Conservation (phyloP, 441 rosid genomes). For the Populus tomentosa region DNA sequence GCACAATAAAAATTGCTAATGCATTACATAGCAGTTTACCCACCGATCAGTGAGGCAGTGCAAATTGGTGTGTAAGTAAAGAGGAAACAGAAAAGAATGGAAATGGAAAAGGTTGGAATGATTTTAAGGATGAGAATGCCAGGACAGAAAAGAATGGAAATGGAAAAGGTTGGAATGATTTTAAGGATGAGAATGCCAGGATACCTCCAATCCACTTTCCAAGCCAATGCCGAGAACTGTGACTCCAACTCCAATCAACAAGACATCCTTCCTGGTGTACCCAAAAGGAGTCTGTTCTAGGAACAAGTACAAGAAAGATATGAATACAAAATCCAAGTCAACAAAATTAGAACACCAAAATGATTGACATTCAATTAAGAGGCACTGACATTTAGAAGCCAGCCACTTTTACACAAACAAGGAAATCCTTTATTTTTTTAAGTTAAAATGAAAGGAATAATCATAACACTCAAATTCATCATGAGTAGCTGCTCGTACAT, state of each 20-base stretch:
- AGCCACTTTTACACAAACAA: not conserved
- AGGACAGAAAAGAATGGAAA: not conserved
- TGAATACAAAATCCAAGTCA: not conserved
- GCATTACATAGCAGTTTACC: not conserved
- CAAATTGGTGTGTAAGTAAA: not conserved
- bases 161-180: not conserved
- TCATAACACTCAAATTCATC: not conserved
- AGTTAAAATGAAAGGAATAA: not conserved
- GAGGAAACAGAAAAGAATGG: not conserved
- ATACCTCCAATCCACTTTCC: slow-evolving; percentile 90
- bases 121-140: not conserved
- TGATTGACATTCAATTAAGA: not conserved
- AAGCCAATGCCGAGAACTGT: slow-evolving; percentile 65
- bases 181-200: not conserved
- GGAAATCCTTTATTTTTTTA: not conserved
- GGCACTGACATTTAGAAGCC: not conserved
- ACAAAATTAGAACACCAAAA: slow-evolving; percentile 7
- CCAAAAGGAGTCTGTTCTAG: slow-evolving; percentile 66
- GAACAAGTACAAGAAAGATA: slow-evolving; percentile 13
- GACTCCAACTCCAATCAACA: slow-evolving; percentile 80
- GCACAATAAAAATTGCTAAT: not conserved
- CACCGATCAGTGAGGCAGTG: not conserved
- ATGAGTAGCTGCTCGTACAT: slow-evolving; percentile 14
- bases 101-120: not conserved
- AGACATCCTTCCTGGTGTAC: slow-evolving; percentile 80